Conservation (phyloP, 2,329 filamentous ascomycete genomes). For the Xylariaceae sp. region DNA sequence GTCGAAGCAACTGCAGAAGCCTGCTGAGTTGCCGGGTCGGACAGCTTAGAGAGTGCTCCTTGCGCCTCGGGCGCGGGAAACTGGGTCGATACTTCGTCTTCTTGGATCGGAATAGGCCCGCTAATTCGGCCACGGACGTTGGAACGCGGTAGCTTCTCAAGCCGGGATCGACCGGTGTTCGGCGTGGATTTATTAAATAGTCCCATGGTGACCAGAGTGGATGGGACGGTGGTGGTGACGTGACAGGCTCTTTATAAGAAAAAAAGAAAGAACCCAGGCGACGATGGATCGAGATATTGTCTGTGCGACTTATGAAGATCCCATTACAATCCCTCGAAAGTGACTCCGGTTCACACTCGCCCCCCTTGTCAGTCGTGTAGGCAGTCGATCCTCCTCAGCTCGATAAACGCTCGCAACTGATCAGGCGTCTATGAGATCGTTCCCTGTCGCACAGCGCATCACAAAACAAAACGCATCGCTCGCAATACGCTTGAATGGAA, state of each 20-base stretch:
- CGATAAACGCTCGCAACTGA: background rate
- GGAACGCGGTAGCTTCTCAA: constrained; percentile 32
- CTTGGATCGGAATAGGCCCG: constrained; percentile 55
- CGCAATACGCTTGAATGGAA: constrained; percentile 31
- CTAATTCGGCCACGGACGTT: constrained; percentile 58
- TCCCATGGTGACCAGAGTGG: constrained; percentile 30
- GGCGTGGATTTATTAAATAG: constrained; percentile 42
- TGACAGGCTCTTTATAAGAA: constrained; percentile 19
- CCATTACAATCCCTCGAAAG: constrained; percentile 24
- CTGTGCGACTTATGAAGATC: constrained; percentile 23
- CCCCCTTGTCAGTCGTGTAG: background rate
- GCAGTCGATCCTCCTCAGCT: background rate
- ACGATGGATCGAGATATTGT: constrained; percentile 17
- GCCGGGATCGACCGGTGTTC: constrained; percentile 35
- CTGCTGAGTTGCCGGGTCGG: constrained; percentile 20
- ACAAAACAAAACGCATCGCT: constrained; percentile 32
- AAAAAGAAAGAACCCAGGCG: constrained; percentile 6
- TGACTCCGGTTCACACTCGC: background rate
- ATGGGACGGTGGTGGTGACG: constrained; percentile 4
- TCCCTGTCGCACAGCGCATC: constrained; percentile 20
- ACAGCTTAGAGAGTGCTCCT: constrained; percentile 26
- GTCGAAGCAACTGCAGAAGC: constrained; percentile 21
- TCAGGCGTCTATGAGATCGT: background rate
- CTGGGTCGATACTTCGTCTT: constrained; percentile 51
- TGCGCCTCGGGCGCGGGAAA: constrained; percentile 37